Evolutionary conservation across 352 stramenopile genomes (phyloP).

Genomic region (Pythium apleroticum): DNA sequence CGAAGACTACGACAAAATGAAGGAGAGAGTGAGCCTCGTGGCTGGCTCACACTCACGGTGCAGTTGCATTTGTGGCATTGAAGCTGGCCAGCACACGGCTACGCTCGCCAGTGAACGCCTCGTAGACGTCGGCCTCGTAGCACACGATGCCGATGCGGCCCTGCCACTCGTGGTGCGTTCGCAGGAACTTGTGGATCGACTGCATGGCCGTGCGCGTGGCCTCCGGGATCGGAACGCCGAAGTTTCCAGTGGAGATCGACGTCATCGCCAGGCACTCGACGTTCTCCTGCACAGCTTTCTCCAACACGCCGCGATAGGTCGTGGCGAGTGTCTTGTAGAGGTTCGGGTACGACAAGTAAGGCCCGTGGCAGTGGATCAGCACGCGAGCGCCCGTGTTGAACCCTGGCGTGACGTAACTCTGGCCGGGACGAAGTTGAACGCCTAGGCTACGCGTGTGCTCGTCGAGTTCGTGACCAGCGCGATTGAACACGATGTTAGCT

Average conservation of each 20-base stretch:
- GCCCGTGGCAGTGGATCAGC: slow-evolving; percentile 61
- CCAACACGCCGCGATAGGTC: slow-evolving; percentile 46
- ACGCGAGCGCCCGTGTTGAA: slow-evolving; percentile 46
- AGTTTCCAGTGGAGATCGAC: slow-evolving; percentile 70
- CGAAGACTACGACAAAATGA: background rate
- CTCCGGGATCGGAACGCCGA: slow-evolving; percentile 33
- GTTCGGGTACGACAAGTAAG: slow-evolving; percentile 32
- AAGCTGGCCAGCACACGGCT: slow-evolving; percentile 12
- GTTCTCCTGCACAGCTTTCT: slow-evolving; percentile 37
- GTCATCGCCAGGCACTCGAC: slow-evolving; percentile 51
- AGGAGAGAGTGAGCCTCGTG: background rate
- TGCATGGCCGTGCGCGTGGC: slow-evolving; percentile 26
- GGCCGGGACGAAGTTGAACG: slow-evolving; percentile 29
- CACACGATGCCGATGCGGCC: slow-evolving; percentile 24
- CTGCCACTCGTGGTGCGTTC: slow-evolving; percentile 17
- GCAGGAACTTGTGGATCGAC: slow-evolving; percentile 26
- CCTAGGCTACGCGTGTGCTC: slow-evolving; percentile 34
- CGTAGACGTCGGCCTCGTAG: slow-evolving; percentile 19
- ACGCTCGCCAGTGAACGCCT: slow-evolving; percentile 16
- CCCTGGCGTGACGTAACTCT: slow-evolving; percentile 44
- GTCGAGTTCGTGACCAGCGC: slow-evolving; percentile 36
- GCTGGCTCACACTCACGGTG: background rate
- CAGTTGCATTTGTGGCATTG: background rate
- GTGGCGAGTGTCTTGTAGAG: slow-evolving; percentile 39
- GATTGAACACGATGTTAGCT: slow-evolving; percentile 41